These are phyloP conservation scores for Tillandsia fasciculata DNA, from an alignment of 176 grass and related monocot genomes.

Conservation along the genomic window DNA sequence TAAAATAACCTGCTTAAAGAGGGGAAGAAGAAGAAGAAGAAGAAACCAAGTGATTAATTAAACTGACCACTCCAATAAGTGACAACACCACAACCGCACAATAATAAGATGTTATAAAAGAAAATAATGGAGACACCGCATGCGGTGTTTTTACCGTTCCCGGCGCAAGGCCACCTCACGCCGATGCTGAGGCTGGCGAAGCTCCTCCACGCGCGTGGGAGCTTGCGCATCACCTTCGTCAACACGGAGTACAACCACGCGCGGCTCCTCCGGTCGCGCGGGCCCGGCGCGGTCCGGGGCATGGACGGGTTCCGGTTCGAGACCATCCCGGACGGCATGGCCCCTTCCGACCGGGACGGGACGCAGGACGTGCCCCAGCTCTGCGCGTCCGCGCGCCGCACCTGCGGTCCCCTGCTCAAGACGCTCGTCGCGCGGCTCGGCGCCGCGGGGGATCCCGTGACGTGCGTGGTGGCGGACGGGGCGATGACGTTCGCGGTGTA, in stretches of 20 bases:
- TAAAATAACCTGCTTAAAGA: neutral
- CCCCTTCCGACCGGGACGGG: constrained; percentile 28
- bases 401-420: constrained; percentile 18
- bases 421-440: constrained; percentile 22
- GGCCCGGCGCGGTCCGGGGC: constrained; percentile 10
- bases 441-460: constrained; percentile 25
- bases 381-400: constrained; percentile 39
- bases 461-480: constrained; percentile 48
- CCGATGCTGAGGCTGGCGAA: constrained; percentile 54
- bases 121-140: constrained; percentile 19
- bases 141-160: constrained; percentile 47
- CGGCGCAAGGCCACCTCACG: constrained; percentile 66
- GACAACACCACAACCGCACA: neutral
- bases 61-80: neutral
- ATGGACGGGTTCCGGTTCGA: constrained; percentile 32
- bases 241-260: constrained; percentile 59
- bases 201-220: constrained; percentile 28
- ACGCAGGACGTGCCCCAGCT: constrained; percentile 55
- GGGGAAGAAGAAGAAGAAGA: neutral
- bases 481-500: constrained; percentile 43
- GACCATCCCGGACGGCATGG: constrained; percentile 56
- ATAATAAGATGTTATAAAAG: neutral
- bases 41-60: neutral
- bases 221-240: constrained; percentile 60
- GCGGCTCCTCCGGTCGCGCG: constrained; percentile 36